Evolutionary conservation across 2,329 filamentous ascomycete species (phyloP), one percentile per base, ranked within the genome.

Genomic region (Botrytis byssoidea): DNA sequence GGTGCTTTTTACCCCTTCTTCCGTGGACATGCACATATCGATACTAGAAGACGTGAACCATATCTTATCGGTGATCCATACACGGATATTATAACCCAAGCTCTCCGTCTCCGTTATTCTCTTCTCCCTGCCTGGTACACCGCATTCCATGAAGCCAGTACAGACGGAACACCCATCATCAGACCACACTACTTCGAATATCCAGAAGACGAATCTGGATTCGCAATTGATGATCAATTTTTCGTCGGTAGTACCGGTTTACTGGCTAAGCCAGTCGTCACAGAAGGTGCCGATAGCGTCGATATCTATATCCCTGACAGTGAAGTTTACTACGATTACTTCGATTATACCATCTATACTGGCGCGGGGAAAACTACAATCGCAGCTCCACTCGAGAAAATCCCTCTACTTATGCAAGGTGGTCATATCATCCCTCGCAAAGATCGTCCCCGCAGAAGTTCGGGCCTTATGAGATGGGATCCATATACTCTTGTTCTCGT

Each of bases 1-100:
- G 96, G 96, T 75, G 93, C 93, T 73, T 99, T 97, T 86, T 98
- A 98, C 82, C 96, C 96, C 12, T 99, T 98, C 86, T 97, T 98
- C 92, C 93, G 96, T 75, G 96, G 90, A 2, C 96, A 99, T 81
- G 96, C 96, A 10, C 96, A 99, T 83, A 98, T 98, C 75, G 96
- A 99, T 81, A 93, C 96, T 57, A 93, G 96, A 64, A 92, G 96
- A 40, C 92, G 96, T 70, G 96, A 99, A 84, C 96, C 96, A 4
- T 99, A 98, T 81, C 86, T 98, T 74, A 87, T 91, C 18, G 92
- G 93, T 18, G 92, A 96, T 75, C 94, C 95, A 0, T 94, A 97
- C 83, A 93, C 90, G 5, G 87, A 88, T 70, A 97, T 98, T 81
- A 93, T 97, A 79, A 93, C 94, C 0, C 90, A 95, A 75, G 95